These are phyloP conservation scores for Acrodontium crateriforme DNA, from an alignment of 2,329 filamentous ascomycete species.

Conservation along the genomic window DNA sequence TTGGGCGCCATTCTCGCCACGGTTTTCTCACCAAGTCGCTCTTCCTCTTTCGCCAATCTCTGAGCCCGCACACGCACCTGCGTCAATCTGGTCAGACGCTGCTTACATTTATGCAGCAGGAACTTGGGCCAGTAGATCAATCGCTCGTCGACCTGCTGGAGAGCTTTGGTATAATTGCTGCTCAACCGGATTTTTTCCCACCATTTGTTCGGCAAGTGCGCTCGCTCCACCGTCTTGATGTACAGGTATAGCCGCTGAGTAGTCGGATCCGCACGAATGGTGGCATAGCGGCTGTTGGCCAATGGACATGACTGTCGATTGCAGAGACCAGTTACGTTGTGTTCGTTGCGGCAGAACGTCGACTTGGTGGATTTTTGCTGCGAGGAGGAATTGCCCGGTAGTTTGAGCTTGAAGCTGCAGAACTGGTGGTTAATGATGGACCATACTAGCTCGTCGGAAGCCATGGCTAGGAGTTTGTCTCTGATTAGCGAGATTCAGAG, in stretches of 20 bases:
- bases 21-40: conserved; percentile 72
- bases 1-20: conserved; percentile 88
- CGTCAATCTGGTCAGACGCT: conserved; percentile 78
- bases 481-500: too few species aligned
- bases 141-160: conserved; percentile 73
- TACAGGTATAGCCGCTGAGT: conserved; percentile 83
- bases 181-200: conserved; percentile 91
- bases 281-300: conserved; percentile 86
- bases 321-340: conserved; percentile 47
- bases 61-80: conserved; percentile 73
- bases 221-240: conserved; percentile 87
- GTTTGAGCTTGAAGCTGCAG: conserved; percentile 87
- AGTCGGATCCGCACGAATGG: conserved; percentile 66
- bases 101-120: conserved; percentile 87
- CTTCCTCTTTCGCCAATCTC: conserved; percentile 75
- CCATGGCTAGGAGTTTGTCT: too few species aligned
- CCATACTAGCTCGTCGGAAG: conserved; percentile 95
- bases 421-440: conserved; percentile 91
- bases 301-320: conserved; percentile 81
- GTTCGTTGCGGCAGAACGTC: conserved; percentile 84
- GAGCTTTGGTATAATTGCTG: conserved; percentile 77
- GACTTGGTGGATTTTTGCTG: conserved; percentile 61
- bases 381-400: conserved; percentile 16
- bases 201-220: conserved; percentile 76
- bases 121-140: conserved; percentile 94